A percentile compares a stretch with the other conserved stretches of the same genome.
These are phyloP conservation scores for Neoboletus brunneissimus DNA, from an alignment of 768 basidiomycete genomes.

Conservation along the genomic window DNA sequence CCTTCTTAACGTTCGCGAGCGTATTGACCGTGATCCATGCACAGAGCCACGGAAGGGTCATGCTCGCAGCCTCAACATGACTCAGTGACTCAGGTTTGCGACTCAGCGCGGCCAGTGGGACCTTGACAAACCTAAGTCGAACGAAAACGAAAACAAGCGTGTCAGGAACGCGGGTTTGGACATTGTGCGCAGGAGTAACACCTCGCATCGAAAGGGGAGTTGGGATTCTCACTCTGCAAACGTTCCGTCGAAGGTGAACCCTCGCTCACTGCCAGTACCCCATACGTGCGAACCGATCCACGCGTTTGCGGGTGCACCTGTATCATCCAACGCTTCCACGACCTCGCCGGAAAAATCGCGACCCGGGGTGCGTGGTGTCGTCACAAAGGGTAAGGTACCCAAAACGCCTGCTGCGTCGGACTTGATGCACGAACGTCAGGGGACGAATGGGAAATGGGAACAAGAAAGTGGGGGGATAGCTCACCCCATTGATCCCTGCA, in stretches of 20 bases:
- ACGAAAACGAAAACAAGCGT: background rate
- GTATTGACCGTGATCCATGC: slow-evolving; percentile 38
- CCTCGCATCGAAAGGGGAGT: background rate
- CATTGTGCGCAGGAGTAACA: background rate
- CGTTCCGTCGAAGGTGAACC: slow-evolving; percentile 33
- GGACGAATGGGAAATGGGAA: background rate
- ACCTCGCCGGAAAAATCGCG: slow-evolving; percentile 37
- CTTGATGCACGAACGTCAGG: slow-evolving; percentile 4
- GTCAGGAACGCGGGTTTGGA: background rate
- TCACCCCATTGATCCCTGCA: slow-evolving; percentile 34
- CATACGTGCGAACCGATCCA: slow-evolving; percentile 34
- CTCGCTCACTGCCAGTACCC: slow-evolving; percentile 34
- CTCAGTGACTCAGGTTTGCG: slow-evolving; percentile 29
- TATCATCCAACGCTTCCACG: slow-evolving; percentile 29
- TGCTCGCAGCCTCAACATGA: slow-evolving; percentile 31
- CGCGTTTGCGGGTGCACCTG: slow-evolving; percentile 11
- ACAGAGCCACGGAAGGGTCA: slow-evolving; percentile 35
- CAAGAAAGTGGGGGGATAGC: background rate
- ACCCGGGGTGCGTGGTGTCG: slow-evolving; percentile 30
- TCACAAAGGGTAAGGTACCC: slow-evolving; percentile 32
- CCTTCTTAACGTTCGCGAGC: slow-evolving; percentile 32
- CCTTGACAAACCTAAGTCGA: slow-evolving; percentile 24
- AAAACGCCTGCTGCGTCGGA: slow-evolving; percentile 31
- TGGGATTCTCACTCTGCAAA: slow-evolving; percentile 32
- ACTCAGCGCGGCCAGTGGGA: slow-evolving; percentile 29